These are phyloP conservation scores for Exidia glandulosa DNA, from an alignment of 768 basidiomycete species.

Conservation along the genomic window DNA sequence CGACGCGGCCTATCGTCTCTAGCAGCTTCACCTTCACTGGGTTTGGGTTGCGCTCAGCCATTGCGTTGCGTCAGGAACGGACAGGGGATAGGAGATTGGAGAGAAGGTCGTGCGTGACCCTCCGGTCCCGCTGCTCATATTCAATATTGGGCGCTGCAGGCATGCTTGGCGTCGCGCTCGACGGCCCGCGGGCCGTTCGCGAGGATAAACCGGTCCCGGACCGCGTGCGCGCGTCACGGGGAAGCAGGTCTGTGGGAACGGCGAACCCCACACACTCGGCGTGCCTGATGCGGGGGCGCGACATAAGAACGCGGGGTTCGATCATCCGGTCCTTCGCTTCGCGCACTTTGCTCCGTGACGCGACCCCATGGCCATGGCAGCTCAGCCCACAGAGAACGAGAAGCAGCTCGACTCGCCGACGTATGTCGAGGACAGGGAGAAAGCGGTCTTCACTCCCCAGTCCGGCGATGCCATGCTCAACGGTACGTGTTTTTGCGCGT, in stretches of 20 bases:
- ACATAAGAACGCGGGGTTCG: not conserved
- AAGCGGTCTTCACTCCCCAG: not conserved
- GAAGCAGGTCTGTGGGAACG: too few species aligned
- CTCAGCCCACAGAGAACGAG: not conserved
- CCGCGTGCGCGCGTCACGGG: too few species aligned
- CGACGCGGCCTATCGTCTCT: conserved; percentile 25
- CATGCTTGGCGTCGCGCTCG: too few species aligned
- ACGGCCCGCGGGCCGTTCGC: too few species aligned
- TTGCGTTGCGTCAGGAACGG: conserved; percentile 9
- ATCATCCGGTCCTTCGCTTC: not conserved
- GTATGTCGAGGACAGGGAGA: not conserved
- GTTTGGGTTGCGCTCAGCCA: conserved; percentile 25
- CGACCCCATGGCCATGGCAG: not conserved
- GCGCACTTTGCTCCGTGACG: not conserved
- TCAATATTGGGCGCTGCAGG: too few species aligned
- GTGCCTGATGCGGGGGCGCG: too few species aligned
- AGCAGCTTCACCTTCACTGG: conserved; percentile 17
- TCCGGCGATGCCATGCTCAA: not conserved
- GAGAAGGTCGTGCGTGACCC: too few species aligned
- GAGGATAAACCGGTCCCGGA: too few species aligned
- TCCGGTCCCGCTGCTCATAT: too few species aligned
- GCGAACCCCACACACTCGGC: too few species aligned
- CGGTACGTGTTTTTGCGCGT: not conserved
- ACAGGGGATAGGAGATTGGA: too few species aligned
- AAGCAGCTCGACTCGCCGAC: not conserved